Evolutionary conservation across 345 rosid species (phyloP), one percentile per base, ranked within the genome.

Genomic region (Eucalyptus coolabah): DNA sequence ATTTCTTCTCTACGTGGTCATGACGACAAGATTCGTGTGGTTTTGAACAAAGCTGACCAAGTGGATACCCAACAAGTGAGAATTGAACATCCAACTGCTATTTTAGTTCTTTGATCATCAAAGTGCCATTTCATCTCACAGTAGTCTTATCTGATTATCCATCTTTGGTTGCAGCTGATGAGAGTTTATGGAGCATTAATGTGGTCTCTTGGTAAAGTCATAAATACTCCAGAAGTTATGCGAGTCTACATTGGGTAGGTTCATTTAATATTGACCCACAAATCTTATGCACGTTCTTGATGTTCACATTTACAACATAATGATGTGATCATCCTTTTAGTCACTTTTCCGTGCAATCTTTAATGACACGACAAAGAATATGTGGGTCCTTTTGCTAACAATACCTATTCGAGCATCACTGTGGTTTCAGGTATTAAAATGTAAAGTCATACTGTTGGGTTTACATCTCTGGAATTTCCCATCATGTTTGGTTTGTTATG

Each of bases 201-300:
- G 98, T 98, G 99, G 99, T 98, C 99, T 54, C 98, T 98, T 34
- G 98, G 99, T 88, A 98, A 97, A 93, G 99, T 98, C 91, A 92
- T 98, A 23, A 97, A 96, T 89, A 97, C 98, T 90, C 99, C 99
- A 65, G 99, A 97, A 93, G 99, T 97, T 91, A 87, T 54, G 92
- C 99, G 99, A 86, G 99, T 98, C 88, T 98, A 98, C 93, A 96
- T 97, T 86, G 98, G 99, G 99, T 98, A 93, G 88, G 93, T 87
- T 89, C 83, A 60, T 34, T n/a, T 63, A 32, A 59, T 15, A 47
- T 67, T 47, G 19, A 65, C 50, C 37, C 44, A 19, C 51, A 42
- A 40, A 30, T 40, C 87, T 45, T 47, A 23, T 86, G 88, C 54
- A 15, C 7, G 15, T 12, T 37, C 30, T 47, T 86, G 63, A 56